These are phyloP conservation scores for Malbranchea zuffiana DNA, from an alignment of 2,329 filamentous ascomycete genomes.

Conservation along the genomic window DNA sequence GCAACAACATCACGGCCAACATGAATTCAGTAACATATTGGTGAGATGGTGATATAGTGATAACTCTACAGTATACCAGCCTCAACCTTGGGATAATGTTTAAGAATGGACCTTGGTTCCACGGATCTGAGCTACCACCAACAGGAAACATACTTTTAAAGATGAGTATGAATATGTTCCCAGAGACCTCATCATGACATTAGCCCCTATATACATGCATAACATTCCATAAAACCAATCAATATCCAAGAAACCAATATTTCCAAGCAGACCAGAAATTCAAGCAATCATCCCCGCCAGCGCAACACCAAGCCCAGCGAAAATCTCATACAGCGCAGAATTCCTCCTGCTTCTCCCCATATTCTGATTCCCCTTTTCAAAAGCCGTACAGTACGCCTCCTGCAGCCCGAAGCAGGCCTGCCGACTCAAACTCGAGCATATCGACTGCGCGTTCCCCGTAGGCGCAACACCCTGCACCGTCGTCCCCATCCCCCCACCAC, in stretches of 20 bases:
- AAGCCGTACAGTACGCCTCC: slow-evolving; percentile 36
- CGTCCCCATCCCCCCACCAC: slow-evolving; percentile 37
- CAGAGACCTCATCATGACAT: too few relatives aligned
- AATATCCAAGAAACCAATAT: background rate
- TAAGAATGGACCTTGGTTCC: too few relatives aligned
- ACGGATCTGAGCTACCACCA: too few relatives aligned
- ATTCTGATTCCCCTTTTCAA: slow-evolving; percentile 21
- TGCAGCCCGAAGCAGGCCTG: slow-evolving; percentile 41
- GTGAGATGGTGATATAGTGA: too few relatives aligned
- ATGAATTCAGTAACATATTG: too few relatives aligned
- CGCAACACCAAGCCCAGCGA: slow-evolving; percentile 35
- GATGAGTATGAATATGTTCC: too few relatives aligned
- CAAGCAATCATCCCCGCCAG: slow-evolving; percentile 37
- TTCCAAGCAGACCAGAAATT: slow-evolving; percentile 13
- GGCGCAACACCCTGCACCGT: slow-evolving; percentile 38
- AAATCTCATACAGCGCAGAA: slow-evolving; percentile 29
- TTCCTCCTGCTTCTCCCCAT: slow-evolving; percentile 3
- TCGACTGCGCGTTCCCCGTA: slow-evolving; percentile 31
- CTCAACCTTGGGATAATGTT: too few relatives aligned
- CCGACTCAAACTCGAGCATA: slow-evolving; percentile 38
- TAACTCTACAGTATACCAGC: too few relatives aligned
- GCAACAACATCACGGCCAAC: too few relatives aligned
- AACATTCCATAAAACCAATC: background rate
- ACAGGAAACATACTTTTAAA: too few relatives aligned
- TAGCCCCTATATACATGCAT: too few relatives aligned